Conservation (phyloP, 2,329 filamentous ascomycete genomes). For the Penicillium brasilianum region DNA sequence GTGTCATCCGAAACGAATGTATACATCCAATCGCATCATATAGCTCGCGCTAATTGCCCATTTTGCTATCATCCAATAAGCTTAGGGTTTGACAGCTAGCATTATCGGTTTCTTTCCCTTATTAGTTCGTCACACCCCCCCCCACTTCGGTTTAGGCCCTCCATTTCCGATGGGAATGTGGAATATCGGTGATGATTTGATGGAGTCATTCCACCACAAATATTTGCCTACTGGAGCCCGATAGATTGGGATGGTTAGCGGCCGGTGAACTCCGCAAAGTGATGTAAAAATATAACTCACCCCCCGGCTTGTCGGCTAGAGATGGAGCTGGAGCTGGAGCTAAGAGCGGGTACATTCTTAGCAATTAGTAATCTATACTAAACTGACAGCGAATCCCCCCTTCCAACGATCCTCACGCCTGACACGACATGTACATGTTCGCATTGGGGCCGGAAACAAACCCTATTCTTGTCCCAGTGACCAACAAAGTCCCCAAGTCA, state of each 20-base stretch:
- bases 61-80: neutral
- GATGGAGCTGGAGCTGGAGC: neutral
- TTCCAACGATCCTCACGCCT: neutral
- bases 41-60: neutral
- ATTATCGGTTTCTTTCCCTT: conserved; percentile 1
- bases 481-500: too few species aligned
- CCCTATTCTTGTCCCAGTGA: conserved; percentile 1
- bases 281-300: neutral
- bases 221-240: neutral
- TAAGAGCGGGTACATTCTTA: neutral
- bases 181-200: neutral
- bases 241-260: neutral
- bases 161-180: neutral
- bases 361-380: neutral
- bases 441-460: conserved; percentile 1
- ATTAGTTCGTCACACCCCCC: neutral
- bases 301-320: neutral
- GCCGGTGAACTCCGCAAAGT: neutral
- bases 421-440: neutral
- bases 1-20: conserved; percentile 5
- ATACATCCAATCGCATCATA: neutral
- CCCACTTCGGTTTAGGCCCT: neutral
- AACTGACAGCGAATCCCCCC: too few species aligned
- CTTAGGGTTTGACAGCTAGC: neutral
- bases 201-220: neutral